Percentiles rank a stretch among this genome's conserved stretches.
These are phyloP conservation scores for Talaromyces borbonicus DNA, from an alignment of 495 filamentous ascomycete species.

Conservation along the genomic window DNA sequence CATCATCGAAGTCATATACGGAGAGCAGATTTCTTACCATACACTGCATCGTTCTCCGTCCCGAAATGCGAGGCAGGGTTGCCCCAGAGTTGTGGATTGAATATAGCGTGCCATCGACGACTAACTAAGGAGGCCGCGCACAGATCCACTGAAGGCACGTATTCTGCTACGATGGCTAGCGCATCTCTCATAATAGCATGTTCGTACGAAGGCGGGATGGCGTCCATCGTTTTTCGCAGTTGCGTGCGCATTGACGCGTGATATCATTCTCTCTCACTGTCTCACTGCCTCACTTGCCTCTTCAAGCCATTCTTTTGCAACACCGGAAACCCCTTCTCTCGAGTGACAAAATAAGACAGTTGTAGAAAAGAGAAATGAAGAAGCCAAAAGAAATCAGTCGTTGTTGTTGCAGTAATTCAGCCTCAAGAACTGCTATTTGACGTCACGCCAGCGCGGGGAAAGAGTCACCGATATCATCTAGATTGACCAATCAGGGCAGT, in stretches of 20 bases:
- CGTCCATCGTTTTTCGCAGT: constrained; percentile 34
- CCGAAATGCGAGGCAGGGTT: constrained; percentile 56
- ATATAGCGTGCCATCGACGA: constrained; percentile 48
- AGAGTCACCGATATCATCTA: no score
- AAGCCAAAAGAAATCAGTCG: no score
- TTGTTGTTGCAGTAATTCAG: neutral
- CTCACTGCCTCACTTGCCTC: no score
- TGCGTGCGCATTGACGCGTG: no score
- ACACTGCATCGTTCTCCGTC: constrained; percentile 52
- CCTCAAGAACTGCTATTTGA: neutral
- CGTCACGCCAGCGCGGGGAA: neutral
- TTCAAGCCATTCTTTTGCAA: no score
- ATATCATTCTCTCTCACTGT: no score
- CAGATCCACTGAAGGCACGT: constrained; percentile 48
- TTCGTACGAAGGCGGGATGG: constrained; percentile 50
- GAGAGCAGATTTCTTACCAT: constrained; percentile 29
- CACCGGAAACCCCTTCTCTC: no score
- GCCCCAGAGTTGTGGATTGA: constrained; percentile 56
- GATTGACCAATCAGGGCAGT: neutral
- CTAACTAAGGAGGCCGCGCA: constrained; percentile 50
- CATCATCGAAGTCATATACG: constrained; percentile 1
- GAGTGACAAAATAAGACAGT: no score
- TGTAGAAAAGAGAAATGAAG: no score
- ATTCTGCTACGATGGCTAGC: constrained; percentile 53
- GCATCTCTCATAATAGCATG: constrained; percentile 47